A percentile compares a stretch with the other conserved stretches of the same genome.
Evolutionary conservation across 2,329 filamentous ascomycete species (phyloP).

Genomic region (Pseudocercospora eumusae): DNA sequence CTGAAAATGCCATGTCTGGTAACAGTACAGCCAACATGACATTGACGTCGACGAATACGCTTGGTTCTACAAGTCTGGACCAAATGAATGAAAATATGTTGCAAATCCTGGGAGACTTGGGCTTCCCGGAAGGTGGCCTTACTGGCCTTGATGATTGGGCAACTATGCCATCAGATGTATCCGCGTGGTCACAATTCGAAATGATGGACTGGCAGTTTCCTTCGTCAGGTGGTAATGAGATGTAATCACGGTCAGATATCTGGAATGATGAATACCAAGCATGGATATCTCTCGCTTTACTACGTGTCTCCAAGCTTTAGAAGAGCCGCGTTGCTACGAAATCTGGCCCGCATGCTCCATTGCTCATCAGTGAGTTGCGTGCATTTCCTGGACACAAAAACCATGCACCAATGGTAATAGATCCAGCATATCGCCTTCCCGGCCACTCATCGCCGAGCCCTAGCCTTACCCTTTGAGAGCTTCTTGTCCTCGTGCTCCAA

Average conservation of each 20-base stretch:
- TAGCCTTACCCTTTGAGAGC: not conserved
- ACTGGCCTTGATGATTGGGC: slow-evolving; percentile 34
- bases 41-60: not conserved
- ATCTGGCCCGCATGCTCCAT: not conserved
- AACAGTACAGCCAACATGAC: not conserved
- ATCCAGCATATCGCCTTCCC: not conserved
- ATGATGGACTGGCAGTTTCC: slow-evolving; percentile 23
- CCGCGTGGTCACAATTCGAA: slow-evolving; percentile 13
- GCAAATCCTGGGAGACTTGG: slow-evolving; percentile 28
- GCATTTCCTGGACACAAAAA: not conserved
- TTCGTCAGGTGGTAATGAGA: not conserved
- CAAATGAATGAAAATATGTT: slow-evolving; percentile 30
- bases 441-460: not conserved
- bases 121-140: slow-evolving; percentile 26
- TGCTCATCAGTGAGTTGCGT: not conserved
- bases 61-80: not conserved
- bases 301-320: not conserved
- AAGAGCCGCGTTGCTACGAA: not conserved
- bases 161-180: slow-evolving; percentile 19
- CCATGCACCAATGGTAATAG: not conserved
- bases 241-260: not conserved
- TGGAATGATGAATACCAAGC: not conserved
- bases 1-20: not conserved
- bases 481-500: not conserved
- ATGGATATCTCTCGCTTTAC: not conserved